These are phyloP conservation scores for Chlamydomonas applanata DNA, from an alignment of 139 green algal genomes.

Conservation along the genomic window DNA sequence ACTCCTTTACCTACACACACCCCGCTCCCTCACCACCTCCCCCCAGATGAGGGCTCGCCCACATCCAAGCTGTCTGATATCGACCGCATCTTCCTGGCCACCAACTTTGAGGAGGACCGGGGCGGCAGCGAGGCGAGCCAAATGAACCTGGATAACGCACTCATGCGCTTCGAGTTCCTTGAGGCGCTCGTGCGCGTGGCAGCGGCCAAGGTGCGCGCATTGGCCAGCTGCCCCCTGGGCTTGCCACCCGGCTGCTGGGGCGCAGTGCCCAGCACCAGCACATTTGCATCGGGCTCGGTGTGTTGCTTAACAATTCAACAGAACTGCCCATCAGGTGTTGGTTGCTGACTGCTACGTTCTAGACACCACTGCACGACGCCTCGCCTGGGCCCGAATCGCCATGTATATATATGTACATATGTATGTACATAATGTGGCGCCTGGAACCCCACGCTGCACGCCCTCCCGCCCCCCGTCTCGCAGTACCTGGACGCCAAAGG, in stretches of 20 bases:
- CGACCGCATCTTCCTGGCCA: conserved; percentile 61
- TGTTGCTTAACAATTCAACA: not conserved
- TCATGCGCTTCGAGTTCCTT: conserved; percentile 61
- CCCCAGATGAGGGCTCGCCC: conserved; percentile 28
- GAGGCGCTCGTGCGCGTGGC: conserved; percentile 48
- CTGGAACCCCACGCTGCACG: not conserved
- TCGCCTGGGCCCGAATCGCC: too few species aligned
- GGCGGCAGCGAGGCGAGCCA: conserved; percentile 5
- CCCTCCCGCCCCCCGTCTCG: too few species aligned
- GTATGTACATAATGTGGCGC: too few species aligned
- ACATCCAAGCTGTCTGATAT: conserved; percentile 48
- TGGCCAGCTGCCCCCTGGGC: conserved; percentile 33
- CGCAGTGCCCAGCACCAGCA: not conserved
- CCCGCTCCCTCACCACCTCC: too few species aligned
- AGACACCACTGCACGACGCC: too few species aligned
- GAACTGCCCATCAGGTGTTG: too few species aligned
- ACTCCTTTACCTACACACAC: too few species aligned
- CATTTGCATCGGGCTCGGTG: not conserved
- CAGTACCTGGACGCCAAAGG: too few species aligned
- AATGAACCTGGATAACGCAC: conserved; percentile 44
- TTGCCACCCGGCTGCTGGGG: too few species aligned
- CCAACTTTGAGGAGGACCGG: conserved; percentile 38
- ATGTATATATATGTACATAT: too few species aligned
- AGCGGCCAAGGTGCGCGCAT: conserved; percentile 31
- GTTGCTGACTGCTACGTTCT: too few species aligned